phyloP scores from a whole-genome alignment of 176 grass and related monocot genomes.

The Avena insularis region DNA sequence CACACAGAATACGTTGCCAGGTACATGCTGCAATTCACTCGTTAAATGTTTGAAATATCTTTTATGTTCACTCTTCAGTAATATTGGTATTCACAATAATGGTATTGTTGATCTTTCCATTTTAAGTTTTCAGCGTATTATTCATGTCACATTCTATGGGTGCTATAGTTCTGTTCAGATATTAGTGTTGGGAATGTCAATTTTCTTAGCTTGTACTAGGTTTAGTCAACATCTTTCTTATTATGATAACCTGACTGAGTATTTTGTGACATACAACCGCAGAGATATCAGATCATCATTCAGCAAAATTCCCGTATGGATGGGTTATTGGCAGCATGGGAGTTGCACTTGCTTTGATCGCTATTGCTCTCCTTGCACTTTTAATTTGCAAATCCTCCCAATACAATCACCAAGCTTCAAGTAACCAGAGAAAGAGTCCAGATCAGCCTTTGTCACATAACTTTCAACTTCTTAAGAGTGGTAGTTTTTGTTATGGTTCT shows the following conservation, averaged over 20 bases:
- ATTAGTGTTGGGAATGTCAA: not conserved
- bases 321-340: constrained; percentile 98
- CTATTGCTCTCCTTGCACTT: constrained; percentile 66
- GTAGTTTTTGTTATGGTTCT: constrained; percentile 90
- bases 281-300: constrained; percentile 63
- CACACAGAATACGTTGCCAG: constrained; percentile 54
- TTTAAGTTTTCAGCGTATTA: not conserved
- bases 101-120: constrained; percentile 15
- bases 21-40: constrained; percentile 48
- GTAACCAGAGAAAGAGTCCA: constrained; percentile 62
- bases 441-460: constrained; percentile 65
- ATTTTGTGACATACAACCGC: constrained; percentile 40
- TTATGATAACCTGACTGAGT: constrained; percentile 34
- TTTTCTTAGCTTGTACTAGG: not conserved
- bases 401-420: constrained; percentile 51
- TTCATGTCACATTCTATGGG: not conserved
- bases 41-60: not conserved
- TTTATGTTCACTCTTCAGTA: not conserved
- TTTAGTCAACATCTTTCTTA: constrained; percentile 22
- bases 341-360: constrained; percentile 83
- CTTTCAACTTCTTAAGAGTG: constrained; percentile 88
- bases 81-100: not conserved
- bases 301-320: constrained; percentile 81
- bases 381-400: constrained; percentile 66
- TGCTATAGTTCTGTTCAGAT: constrained; percentile 5